Base-by-base conservation (phyloP, 257 asterid genomes). In the Salvia hispanica region DNA sequence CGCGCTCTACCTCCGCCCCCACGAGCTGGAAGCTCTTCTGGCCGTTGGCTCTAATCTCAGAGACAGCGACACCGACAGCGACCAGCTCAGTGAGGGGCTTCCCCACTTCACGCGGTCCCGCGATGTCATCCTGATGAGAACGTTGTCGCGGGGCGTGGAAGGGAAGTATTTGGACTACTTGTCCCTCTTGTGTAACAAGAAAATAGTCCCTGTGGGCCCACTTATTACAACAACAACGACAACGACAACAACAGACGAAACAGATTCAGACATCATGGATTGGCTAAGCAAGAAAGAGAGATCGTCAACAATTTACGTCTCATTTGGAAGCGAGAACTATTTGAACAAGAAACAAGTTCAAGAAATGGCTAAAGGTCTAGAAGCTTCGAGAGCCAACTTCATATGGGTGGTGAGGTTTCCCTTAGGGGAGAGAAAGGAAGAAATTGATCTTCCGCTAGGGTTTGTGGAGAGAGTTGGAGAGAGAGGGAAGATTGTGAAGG, bases 281-380 rank as follows among this genome's bases (percentile, higher is more conserved):
- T 80, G 85, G 85, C 13, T 83, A 14, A 62, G 66, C 58, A 64
- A 55, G 55, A 80, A 78, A 34, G 58, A 31, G 3, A 62, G 10
- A 13, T 18, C 53, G 11, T 83, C 88, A 9, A 73, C 77, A 4
- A 68, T 83, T n/a, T 78, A 62, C 66, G 66, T 80, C 64, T 78
- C 88, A 0, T 76, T 83, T 52, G 88, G 88, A 12, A 80, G 84
- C 36, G 88, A 83, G 16, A 72, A 76, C 75, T 83, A 74, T 62
- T 40, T 83, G 62, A 66, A 77, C 46, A 62, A 50, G 50, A 61
- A 73, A 12, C 82, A 80, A 34, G 70, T 80, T 2, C 57, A 42
- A 28, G 82, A 76, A 16, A 72, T 83, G 61, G 84, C 82, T 0
- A 77, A 80, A 34, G 83, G 79, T 3, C 44, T 83, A 15, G 88